Percentiles rank a stretch among this genome's conserved stretches.
Conservation (phyloP, 2,329 filamentous ascomycete species). For the Fusarium siculi region DNA sequence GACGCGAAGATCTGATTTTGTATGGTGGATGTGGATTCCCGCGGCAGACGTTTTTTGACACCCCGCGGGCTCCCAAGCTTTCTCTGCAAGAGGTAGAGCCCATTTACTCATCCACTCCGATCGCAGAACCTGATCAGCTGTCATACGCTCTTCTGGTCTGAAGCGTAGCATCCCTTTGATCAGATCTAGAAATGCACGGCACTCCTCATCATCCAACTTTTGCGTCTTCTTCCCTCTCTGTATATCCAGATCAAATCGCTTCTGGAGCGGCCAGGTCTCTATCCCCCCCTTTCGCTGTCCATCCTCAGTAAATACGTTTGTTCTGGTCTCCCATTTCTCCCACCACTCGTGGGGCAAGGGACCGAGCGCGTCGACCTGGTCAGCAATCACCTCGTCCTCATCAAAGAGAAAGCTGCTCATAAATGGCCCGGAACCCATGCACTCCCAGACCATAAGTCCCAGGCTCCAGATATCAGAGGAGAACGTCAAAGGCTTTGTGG, state of each 20-base stretch:
- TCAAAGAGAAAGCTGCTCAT: fast-evolving
- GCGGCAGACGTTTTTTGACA: too few species aligned
- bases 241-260: too few species aligned
- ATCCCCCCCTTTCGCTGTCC: too few species aligned
- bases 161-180: background rate
- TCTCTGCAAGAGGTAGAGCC: background rate
- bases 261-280: too few species aligned
- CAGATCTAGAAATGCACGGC: background rate
- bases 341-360: fast-evolving
- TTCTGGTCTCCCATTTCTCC: background rate
- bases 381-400: fast-evolving
- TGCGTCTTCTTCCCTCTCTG: too few species aligned
- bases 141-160: background rate
- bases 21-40: too few species aligned
- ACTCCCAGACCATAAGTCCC: background rate
- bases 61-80: background rate
- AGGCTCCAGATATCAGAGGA: background rate
- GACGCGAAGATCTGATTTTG: too few species aligned
- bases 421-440: fast-evolving
- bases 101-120: background rate
- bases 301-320: too few species aligned
- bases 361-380: fast-evolving
- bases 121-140: background rate
- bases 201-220: background rate
- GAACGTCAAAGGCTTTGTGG: fast-evolving